These are phyloP conservation scores for Orbilia brochopaga DNA, from an alignment of 2,329 filamentous ascomycete genomes.

Conservation along the genomic window DNA sequence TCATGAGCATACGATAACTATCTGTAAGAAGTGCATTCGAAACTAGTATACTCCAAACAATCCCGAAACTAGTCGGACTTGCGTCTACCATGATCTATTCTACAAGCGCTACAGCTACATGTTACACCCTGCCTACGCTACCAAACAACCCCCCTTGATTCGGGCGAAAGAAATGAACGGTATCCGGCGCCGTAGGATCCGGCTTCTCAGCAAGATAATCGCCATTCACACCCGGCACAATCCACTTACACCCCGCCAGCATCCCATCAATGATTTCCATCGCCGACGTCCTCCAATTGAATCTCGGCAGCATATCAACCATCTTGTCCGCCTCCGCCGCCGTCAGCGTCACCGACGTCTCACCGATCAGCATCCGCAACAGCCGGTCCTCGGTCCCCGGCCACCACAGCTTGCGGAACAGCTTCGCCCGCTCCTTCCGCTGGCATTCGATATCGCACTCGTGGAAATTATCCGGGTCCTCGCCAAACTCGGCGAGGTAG, in stretches of 20 bases:
- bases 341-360: slow-evolving; percentile 11
- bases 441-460: slow-evolving; percentile 32
- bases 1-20: too few species aligned
- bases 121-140: too few species aligned
- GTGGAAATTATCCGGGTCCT: slow-evolving; percentile 32
- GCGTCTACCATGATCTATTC: too few species aligned
- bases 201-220: slow-evolving; percentile 33
- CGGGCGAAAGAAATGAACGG: too few species aligned
- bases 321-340: slow-evolving; percentile 7
- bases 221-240: slow-evolving; percentile 26
- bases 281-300: slow-evolving; percentile 14
- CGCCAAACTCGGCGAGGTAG: slow-evolving; percentile 17
- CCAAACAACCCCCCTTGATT: not conserved
- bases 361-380: slow-evolving; percentile 23
- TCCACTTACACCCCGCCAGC: slow-evolving; percentile 27
- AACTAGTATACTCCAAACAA: too few species aligned
- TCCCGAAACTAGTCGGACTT: too few species aligned
- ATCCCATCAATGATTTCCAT: slow-evolving; percentile 17
- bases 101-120: too few species aligned
- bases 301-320: not conserved
- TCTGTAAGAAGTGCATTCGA: too few species aligned
- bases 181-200: slow-evolving; percentile 13
- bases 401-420: slow-evolving; percentile 35
- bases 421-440: slow-evolving; percentile 8
- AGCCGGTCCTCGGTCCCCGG: slow-evolving; percentile 24